Base-by-base conservation (phyloP, 768 basidiomycete species). In the Paxillus involutus region DNA sequence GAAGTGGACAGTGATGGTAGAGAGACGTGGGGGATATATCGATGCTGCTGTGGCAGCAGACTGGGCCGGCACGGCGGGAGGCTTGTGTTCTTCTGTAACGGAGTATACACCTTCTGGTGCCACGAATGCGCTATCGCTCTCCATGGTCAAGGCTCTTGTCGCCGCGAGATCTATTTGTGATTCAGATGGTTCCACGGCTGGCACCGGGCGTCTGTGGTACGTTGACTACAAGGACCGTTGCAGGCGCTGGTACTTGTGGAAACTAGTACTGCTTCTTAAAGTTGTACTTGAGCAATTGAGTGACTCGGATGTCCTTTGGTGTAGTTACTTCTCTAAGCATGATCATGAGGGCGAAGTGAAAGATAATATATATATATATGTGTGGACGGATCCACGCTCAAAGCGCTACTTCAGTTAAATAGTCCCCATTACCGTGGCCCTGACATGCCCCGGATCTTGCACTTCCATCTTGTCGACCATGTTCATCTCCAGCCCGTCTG, bases 31-130 rank as follows among this genome's bases (percentile, higher is more conserved):
- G 8, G 89, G 85, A 65, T 79, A 83, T 12, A 67, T 53, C 19
- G 69, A 57, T 37, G 61, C 60, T 56, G 73, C 53, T 30, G 70
- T 58, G 46, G 62, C 63, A 52, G 66, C 65, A 44, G 73, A 65
- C 44, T 72, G 71, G 48, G 71, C 71, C 57, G 79, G 78, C 46
- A 75, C 61, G 33, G 75, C 67, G 42, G 78, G 73, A 0, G 88
- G 84, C 69, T 86, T 91, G 77, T 89, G 86, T 65, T 93, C 92
- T 62, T 93, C 91, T 16, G 87, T 90, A 67, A 91, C 81, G 24
- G 89, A 86, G 75, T 94, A 94, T 41, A 93, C 89, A 61, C 91
- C 91, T 71, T 94, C 91, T 49, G 91, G 91, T 33, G 91, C 91
- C 43, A 92, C 86, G 71, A 94, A 92, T 26, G 89, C 88, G 55